Conservation (phyloP, 1,284 basidiomycete genomes). For the Cutaneotrichosporon curvatum region DNA sequence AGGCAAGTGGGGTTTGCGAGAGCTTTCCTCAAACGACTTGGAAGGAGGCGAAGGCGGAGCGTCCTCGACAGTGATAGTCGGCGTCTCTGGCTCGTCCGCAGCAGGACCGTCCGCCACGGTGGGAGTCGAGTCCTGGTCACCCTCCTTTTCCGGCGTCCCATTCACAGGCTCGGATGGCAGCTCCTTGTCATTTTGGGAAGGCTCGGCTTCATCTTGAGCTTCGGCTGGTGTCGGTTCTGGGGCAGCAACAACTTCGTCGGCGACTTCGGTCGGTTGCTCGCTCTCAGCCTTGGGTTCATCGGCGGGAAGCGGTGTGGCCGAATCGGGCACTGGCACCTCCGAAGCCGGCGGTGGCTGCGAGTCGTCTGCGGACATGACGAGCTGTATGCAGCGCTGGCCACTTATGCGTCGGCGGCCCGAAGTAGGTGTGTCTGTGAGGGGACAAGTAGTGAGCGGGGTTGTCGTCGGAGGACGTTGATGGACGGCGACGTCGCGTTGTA, state of each 20-base stretch:
- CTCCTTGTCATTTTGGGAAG: background rate
- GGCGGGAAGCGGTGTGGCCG: too few species aligned
- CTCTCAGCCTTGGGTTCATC: too few species aligned
- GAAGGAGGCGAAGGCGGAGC: slow-evolving; percentile 7
- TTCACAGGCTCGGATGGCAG: background rate
- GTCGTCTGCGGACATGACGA: slow-evolving; percentile 8
- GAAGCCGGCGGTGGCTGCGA: background rate
- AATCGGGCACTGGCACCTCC: background rate
- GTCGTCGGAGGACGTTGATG: too few species aligned
- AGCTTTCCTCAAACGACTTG: background rate
- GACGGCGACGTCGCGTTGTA: slow-evolving; percentile 4
- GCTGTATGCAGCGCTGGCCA: background rate
- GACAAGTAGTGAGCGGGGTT: too few species aligned
- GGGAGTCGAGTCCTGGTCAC: background rate
- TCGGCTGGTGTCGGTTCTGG: too few species aligned
- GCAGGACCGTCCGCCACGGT: background rate
- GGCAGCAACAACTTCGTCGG: background rate
- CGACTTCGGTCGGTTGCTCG: too few species aligned
- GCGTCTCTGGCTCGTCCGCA: background rate
- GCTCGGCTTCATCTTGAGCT: too few species aligned
- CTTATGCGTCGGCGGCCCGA: too few species aligned
- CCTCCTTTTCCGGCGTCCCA: background rate
- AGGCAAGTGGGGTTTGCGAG: slow-evolving; percentile 3
- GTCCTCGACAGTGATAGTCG: background rate
- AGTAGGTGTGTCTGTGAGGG: too few species aligned